Evolutionary conservation across 2,329 filamentous ascomycete species (phyloP), one percentile per base, ranked within the genome.

Genomic region (Xylaria sp.): DNA sequence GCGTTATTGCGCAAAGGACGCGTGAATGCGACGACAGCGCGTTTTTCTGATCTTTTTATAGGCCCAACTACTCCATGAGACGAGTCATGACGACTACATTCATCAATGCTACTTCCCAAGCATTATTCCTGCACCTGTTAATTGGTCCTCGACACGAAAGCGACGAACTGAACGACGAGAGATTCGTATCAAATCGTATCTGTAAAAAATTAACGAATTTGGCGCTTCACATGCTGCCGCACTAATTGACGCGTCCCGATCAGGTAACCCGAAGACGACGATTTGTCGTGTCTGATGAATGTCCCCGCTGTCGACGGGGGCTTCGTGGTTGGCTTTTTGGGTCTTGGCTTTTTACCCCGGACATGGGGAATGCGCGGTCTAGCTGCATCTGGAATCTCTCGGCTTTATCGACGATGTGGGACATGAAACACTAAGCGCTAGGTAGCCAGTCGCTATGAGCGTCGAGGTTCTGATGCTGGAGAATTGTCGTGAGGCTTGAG

Each of bases 361-460:
- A 15, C 1, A 28, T 23, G 26, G 20, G 48, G 23, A 31, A 51
- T 31, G 48, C 48, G 17, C 28, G 49, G 33, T 36, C 49, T 6
- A 54, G 48, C 15, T 10, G 1, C 17, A 33, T 31, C 10, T 20
- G 10, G 28, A 33, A 11, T 5, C 4, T 48, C 4, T 48, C 13
- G 6, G 20, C 20, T 48, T 48, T 10, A 26, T 48, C n/a, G 5
- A 48, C 11, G 38, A 13, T 11, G 23, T 20, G 11, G 46, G 46
- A 11, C 15, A 13, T 54, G 6, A 33, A 33, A 10, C 23, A 46
- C 3, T 20, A n/a, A 20, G 9, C 31, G 33, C 33, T 15, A 6
- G 10, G 20, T n/a, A 28, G 54, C 28, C 13, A 42, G n/a, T 38
- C 56, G n/a, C 11, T 17, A 58, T 53, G 51, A 66, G 57, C 42